phyloP scores from a whole-genome alignment of 139 green algal genomes.

The Chlamydomonas sp. region DNA sequence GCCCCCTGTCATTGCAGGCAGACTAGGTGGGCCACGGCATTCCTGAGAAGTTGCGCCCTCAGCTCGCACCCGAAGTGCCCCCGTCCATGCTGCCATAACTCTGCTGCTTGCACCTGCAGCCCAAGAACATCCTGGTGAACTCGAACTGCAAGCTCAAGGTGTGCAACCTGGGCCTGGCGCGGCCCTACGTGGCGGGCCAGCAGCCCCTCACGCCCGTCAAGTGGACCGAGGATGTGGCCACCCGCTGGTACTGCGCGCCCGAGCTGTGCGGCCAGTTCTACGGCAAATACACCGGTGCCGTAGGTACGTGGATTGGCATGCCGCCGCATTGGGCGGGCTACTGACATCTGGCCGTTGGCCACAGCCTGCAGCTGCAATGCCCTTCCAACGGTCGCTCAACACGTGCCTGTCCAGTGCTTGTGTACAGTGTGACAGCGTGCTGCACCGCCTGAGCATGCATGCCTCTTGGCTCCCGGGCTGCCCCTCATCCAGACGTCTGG shows the following conservation, averaged over 20 bases:
- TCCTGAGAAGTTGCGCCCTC: slow-evolving; percentile 93
- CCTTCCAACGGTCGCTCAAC: no score
- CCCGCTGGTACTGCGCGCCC: slow-evolving; percentile 97
- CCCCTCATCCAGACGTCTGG: slow-evolving; percentile 72
- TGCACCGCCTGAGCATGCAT: no score
- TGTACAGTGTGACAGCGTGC: no score
- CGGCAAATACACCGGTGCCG: slow-evolving; percentile 58
- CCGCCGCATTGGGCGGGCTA: no score
- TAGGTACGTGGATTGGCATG: slow-evolving; percentile 65
- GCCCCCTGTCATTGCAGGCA: background rate
- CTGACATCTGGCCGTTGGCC: no score
- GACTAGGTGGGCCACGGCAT: slow-evolving; percentile 78
- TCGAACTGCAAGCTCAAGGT: slow-evolving; percentile 97
- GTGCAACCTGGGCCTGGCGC: slow-evolving; percentile 94
- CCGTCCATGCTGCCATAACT: no score
- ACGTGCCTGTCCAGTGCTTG: no score
- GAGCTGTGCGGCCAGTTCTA: slow-evolving; percentile 82
- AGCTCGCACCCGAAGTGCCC: slow-evolving; percentile 85
- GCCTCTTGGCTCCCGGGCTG: no score
- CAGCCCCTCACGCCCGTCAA: slow-evolving; percentile 20
- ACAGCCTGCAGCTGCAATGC: no score
- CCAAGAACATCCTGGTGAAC: slow-evolving; percentile 98
- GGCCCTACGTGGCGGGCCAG: slow-evolving; percentile 73
- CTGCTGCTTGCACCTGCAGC: slow-evolving; percentile 87
- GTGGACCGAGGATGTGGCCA: slow-evolving; percentile 93